Evolutionary conservation across 345 rosid genomes (phyloP).

Genomic region (Eucalyptus tenuipes): DNA sequence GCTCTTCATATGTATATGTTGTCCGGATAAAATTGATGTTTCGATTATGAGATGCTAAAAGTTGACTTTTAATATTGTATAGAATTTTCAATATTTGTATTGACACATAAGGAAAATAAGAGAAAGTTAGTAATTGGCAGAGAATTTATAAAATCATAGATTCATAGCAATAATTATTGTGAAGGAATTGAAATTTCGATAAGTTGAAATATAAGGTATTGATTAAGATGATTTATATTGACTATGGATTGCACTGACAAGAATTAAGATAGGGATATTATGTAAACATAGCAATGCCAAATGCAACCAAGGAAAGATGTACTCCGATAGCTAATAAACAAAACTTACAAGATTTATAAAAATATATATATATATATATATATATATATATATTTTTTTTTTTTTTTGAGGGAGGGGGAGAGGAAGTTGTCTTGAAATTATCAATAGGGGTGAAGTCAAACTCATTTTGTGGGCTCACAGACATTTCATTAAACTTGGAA

Average conservation of each 20-base stretch:
- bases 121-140: not conserved
- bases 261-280: not conserved
- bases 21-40: not conserved
- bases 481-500: not conserved
- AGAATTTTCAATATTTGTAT: not conserved
- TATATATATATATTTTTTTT: too few species aligned
- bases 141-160: not conserved
- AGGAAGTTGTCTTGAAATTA: not conserved
- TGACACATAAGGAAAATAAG: not conserved
- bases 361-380: not conserved
- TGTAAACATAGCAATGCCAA: not conserved
- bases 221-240: not conserved
- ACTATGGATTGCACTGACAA: not conserved
- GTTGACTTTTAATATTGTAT: not conserved
- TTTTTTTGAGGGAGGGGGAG: not conserved
- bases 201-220: not conserved
- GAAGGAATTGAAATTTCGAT: not conserved
- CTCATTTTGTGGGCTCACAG: not conserved
- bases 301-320: not conserved
- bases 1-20: not conserved
- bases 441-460: not conserved
- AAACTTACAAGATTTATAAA: not conserved
- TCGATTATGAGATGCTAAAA: not conserved
- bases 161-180: not conserved
- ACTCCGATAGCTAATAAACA: not conserved